phyloP scores from a whole-genome alignment of 495 filamentous ascomycete genomes.

The Durotheca rogersii region DNA sequence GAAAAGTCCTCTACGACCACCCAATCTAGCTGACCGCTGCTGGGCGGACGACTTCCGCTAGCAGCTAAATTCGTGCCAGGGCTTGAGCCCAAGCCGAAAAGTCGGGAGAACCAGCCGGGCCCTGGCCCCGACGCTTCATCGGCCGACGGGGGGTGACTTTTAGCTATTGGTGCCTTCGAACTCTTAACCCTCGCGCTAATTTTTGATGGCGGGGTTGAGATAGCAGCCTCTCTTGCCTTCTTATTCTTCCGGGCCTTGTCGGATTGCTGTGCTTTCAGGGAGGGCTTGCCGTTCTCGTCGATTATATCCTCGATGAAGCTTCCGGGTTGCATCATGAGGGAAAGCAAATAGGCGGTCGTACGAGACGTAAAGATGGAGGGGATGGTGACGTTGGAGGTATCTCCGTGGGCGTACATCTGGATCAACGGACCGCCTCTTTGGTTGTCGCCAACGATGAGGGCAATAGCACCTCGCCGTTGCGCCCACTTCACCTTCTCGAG shows the following conservation, averaged over 20 bases:
- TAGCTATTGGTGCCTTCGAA: conserved; percentile 14
- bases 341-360: conserved; percentile 91
- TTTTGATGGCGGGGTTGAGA: conserved; percentile 25
- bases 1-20: conserved; percentile 67
- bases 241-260: conserved; percentile 45
- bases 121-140: conserved; percentile 10
- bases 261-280: conserved; percentile 50
- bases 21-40: conserved; percentile 81
- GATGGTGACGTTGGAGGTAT: conserved; percentile 92
- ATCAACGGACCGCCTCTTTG: conserved; percentile 81
- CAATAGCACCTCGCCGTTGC: conserved; percentile 82
- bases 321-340: conserved; percentile 78
- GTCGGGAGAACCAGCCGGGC: conserved; percentile 54
- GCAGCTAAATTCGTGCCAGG: conserved; percentile 32
- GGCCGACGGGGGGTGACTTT: conserved; percentile 7
- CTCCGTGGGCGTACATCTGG: conserved; percentile 94
- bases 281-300: conserved; percentile 53
- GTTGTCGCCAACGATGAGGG: conserved; percentile 92
- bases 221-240: conserved; percentile 35
- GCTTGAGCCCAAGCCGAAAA: conserved; percentile 55
- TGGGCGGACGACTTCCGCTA: conserved; percentile 63
- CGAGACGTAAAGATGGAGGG: conserved; percentile 92
- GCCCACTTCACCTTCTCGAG: conserved; percentile 97
- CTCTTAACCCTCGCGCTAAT: conserved; percentile 19
- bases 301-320: conserved; percentile 56